phyloP scores from a whole-genome alignment of 345 rosid species.

The Citrus glauca region DNA sequence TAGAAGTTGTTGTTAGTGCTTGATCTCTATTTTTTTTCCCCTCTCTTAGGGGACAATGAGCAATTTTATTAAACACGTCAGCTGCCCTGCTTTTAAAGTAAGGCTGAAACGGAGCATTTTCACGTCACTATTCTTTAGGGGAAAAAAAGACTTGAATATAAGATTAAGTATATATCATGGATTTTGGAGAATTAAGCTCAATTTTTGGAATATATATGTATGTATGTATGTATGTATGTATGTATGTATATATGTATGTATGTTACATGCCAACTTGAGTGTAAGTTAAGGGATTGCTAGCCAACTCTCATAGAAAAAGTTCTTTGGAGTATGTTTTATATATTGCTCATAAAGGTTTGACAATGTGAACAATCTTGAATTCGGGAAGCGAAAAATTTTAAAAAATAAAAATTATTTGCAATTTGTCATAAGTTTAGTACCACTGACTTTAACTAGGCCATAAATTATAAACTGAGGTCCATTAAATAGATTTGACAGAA shows the following conservation, averaged over 20 bases:
- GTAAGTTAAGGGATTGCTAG: neutral
- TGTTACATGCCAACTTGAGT: neutral
- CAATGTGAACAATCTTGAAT: neutral
- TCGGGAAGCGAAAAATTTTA: neutral
- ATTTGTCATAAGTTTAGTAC: neutral
- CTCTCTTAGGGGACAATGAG: neutral
- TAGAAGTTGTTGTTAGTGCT: neutral
- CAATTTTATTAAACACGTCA: neutral
- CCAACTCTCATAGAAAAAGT: neutral
- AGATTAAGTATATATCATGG: neutral
- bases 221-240: rapidly evolving
- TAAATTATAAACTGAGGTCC: neutral
- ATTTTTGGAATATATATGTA: neutral
- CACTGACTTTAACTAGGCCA: neutral
- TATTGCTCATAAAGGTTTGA: neutral
- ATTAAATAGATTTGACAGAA: neutral
- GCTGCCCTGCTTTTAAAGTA: neutral
- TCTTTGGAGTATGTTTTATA: neutral
- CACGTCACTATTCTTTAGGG: neutral
- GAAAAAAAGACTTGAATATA: neutral
- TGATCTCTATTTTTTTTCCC: neutral
- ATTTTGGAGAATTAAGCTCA: neutral
- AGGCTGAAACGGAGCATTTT: neutral
- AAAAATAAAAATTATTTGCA: neutral
- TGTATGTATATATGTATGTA: too few relatives aligned